These are phyloP conservation scores for Phellopilus nigrolimitatus DNA, from an alignment of 1,284 basidiomycete species.

Conservation along the genomic window DNA sequence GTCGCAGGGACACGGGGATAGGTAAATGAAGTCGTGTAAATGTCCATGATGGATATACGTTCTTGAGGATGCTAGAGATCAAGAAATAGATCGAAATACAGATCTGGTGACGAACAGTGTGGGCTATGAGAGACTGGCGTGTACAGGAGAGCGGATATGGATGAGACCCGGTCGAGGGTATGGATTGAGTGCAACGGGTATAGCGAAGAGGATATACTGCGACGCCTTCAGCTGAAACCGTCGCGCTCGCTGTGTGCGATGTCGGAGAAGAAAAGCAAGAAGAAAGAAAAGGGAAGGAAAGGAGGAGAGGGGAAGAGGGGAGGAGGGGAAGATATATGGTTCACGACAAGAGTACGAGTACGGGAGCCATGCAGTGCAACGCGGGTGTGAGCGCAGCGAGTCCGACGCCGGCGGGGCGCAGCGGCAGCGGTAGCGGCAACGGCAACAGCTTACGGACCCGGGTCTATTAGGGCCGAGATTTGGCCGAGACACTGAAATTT, in stretches of 20 bases:
- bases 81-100: slow-evolving; percentile 9
- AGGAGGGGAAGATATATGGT: slow-evolving; percentile 25
- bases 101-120: neutral
- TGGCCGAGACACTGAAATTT: neutral
- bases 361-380: neutral
- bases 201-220: slow-evolving; percentile 21
- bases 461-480: neutral
- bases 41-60: slow-evolving; percentile 62
- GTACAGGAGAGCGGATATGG: neutral
- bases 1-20: slow-evolving; percentile 75
- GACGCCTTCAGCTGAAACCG: slow-evolving; percentile 3
- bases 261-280: slow-evolving; percentile 25
- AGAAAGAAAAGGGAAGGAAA: slow-evolving; percentile 22
- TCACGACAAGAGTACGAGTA: neutral
- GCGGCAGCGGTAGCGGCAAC: neutral
- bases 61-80: neutral
- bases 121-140: neutral
- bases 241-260: slow-evolving; percentile 15
- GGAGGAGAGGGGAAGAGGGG: slow-evolving; percentile 29
- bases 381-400: neutral
- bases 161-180: slow-evolving; percentile 9
- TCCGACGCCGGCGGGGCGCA: too few relatives aligned
- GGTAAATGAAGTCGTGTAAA: slow-evolving; percentile 89
- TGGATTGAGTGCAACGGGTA: slow-evolving; percentile 17
- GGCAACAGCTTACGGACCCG: neutral